These are phyloP conservation scores for Spergularia marina DNA, from an alignment of 148 eudicot genomes.

Conservation along the genomic window DNA sequence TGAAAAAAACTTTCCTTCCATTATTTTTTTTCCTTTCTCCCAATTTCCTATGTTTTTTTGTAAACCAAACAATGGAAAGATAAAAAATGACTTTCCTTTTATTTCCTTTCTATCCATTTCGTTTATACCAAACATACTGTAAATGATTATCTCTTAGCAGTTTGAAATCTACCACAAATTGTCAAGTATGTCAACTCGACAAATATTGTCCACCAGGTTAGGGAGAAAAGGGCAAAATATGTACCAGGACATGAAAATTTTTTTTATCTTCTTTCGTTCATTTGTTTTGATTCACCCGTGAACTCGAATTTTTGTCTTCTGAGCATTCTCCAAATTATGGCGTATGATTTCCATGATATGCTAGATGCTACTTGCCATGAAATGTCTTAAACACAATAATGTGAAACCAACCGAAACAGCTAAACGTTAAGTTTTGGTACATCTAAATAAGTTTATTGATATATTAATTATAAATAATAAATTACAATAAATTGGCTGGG, in stretches of 20 bases:
- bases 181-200: background rate
- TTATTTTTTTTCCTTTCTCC: too few species aligned
- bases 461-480: too few species aligned
- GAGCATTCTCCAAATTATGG: slow-evolving; percentile 7
- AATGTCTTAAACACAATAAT: slow-evolving; percentile 1
- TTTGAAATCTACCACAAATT: slow-evolving; percentile 10
- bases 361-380: slow-evolving; percentile 15
- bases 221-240: background rate
- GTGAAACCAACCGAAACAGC: slow-evolving; percentile 13
- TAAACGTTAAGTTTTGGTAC: background rate
- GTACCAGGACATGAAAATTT: background rate
- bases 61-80: too few species aligned
- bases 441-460: too few species aligned
- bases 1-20: too few species aligned
- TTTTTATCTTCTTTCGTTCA: background rate
- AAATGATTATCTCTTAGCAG: too few species aligned
- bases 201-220: background rate
- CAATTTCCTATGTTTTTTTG: too few species aligned
- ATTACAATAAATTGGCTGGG: too few species aligned
- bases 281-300: slow-evolving; percentile 28
- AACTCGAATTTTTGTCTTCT: slow-evolving; percentile 18
- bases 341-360: background rate
- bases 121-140: too few species aligned
- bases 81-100: too few species aligned
- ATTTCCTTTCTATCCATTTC: too few species aligned